Conservation (phyloP, 139 green algal genomes). For the Eudorina sp. region DNA sequence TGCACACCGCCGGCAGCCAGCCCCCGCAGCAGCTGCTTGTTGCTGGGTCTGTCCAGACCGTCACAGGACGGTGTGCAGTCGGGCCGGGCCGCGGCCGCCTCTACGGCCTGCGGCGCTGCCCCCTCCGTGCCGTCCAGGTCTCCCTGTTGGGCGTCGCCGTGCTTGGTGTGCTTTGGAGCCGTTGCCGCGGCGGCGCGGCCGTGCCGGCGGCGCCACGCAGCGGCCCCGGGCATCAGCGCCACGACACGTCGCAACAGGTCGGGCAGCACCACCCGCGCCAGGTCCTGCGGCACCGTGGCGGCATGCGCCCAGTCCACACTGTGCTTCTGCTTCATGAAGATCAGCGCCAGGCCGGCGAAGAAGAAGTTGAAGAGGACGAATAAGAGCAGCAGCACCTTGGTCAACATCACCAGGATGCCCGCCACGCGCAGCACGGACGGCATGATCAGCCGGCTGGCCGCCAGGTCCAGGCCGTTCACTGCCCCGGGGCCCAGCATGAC, state of each 20-base stretch:
- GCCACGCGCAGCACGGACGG: background rate
- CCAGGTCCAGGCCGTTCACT: background rate
- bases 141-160: background rate
- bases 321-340: constrained; percentile 51
- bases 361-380: constrained; percentile 57
- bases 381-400: constrained; percentile 43
- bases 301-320: background rate
- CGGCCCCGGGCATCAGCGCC: background rate
- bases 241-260: background rate
- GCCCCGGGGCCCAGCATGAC: constrained; percentile 41
- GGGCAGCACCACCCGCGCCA: constrained; percentile 22
- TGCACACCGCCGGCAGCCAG: constrained; percentile 27
- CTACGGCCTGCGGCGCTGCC: too few relatives aligned
- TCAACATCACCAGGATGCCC: background rate
- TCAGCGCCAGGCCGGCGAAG: constrained; percentile 35
- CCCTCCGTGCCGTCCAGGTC: too few relatives aligned
- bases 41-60: background rate
- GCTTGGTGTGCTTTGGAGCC: too few relatives aligned
- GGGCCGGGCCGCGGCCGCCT: background rate
- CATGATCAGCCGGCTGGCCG: background rate
- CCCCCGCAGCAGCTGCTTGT: constrained; percentile 4
- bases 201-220: background rate
- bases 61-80: background rate
- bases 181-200: background rate
- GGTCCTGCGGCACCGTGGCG: constrained; percentile 30